Evolutionary conservation across 768 basidiomycete genomes (phyloP).

Genomic region (Leccinum pellstonianum): DNA sequence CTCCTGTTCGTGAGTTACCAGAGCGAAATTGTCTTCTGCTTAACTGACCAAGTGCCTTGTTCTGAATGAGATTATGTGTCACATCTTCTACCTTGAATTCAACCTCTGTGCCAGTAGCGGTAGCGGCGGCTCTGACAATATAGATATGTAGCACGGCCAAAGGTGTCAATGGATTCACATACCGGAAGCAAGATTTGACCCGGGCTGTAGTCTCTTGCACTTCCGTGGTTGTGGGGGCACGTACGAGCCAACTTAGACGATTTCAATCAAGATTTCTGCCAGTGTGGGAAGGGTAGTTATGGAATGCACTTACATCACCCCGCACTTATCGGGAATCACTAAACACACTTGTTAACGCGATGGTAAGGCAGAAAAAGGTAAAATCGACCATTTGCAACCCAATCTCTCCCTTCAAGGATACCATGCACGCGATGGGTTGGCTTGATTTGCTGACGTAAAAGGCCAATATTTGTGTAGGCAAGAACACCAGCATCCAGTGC

Average conservation of each 20-base stretch:
- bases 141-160: neutral
- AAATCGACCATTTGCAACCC: conserved; percentile 67
- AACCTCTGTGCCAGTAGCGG: conserved; percentile 63
- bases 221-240: conserved; percentile 66
- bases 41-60: conserved; percentile 52
- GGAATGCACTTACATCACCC: conserved; percentile 54
- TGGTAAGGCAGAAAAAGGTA: neutral
- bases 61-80: conserved; percentile 62
- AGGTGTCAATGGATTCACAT: conserved; percentile 18
- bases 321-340: conserved; percentile 84
- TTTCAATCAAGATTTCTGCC: neutral
- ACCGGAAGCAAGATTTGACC: conserved; percentile 75
- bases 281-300: neutral
- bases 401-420: conserved; percentile 71
- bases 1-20: conserved; percentile 40
- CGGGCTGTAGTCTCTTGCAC: conserved; percentile 54
- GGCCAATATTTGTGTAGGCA: conserved; percentile 75
- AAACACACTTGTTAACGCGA: neutral
- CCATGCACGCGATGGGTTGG: conserved; percentile 81
- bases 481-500: conserved; percentile 84
- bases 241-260: conserved; percentile 59
- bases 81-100: conserved; percentile 38
- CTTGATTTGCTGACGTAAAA: conserved; percentile 77
- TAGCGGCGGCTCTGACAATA: conserved; percentile 53
- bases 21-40: neutral